A percentile compares a stretch with the other conserved stretches of the same genome.
These are phyloP conservation scores for Volvariella surrecta DNA, from an alignment of 1,284 basidiomycete species.

Conservation along the genomic window DNA sequence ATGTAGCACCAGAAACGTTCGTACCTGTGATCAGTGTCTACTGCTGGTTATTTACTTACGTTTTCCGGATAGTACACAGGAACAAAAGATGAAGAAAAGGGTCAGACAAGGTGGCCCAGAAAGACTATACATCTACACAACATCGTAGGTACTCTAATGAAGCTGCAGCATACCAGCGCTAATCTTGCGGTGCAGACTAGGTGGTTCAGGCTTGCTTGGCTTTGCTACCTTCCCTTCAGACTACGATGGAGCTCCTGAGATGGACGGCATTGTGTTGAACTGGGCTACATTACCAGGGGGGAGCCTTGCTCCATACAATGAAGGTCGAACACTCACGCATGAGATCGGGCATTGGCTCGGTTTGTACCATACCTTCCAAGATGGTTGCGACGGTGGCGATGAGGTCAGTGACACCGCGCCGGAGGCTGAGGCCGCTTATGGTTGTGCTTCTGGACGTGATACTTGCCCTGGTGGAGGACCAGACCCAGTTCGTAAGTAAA, in stretches of 20 bases:
- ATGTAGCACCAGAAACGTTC: too few species aligned
- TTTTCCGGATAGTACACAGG: not conserved
- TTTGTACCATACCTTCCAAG: constrained; percentile 2
- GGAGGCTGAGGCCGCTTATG: constrained; percentile 2
- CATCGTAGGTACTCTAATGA: not conserved
- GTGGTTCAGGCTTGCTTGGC: not conserved
- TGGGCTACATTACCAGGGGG: not conserved
- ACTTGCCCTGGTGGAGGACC: constrained; percentile 5
- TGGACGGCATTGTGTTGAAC: not conserved
- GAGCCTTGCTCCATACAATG: not conserved
- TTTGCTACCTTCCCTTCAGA: not conserved
- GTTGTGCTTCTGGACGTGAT: constrained; percentile 8
- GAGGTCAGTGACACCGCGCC: constrained; percentile 6
- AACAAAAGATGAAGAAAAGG: not conserved
- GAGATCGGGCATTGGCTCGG: constrained; percentile 2
- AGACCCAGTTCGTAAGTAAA: constrained; percentile 6
- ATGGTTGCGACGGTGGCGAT: constrained; percentile 7
- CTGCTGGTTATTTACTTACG: not conserved
- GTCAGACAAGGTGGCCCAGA: not conserved
- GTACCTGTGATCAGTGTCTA: too few species aligned
- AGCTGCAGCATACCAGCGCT: not conserved
- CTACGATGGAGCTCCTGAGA: not conserved
- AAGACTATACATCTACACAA: not conserved
- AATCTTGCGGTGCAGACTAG: not conserved
- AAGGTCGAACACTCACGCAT: constrained; percentile 2